These are phyloP conservation scores for Westerdykella aurantiaca DNA, from an alignment of 2,329 filamentous ascomycete species.

Conservation along the genomic window DNA sequence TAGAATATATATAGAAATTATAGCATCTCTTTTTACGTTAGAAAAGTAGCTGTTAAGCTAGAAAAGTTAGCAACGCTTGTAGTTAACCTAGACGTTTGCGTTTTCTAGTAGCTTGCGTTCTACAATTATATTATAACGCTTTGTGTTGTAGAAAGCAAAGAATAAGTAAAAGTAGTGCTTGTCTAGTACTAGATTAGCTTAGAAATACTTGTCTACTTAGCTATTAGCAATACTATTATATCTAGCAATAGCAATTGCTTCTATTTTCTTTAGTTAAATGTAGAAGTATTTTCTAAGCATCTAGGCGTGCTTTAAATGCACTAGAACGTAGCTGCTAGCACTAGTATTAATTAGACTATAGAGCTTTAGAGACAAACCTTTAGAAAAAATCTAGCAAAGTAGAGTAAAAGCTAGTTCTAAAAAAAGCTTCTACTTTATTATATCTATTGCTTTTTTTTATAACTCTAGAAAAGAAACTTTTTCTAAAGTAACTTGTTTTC, in stretches of 20 bases:
- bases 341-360: too few relatives aligned
- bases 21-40: too few relatives aligned
- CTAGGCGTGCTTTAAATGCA: not conserved
- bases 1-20: too few relatives aligned
- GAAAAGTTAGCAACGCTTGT: not conserved
- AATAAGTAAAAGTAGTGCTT: not conserved
- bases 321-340: not conserved
- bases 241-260: not conserved
- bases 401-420: too few relatives aligned
- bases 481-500: too few relatives aligned
- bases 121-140: not conserved
- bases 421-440: too few relatives aligned
- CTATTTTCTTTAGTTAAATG: not conserved
- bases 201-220: too few relatives aligned
- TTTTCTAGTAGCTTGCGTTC: not conserved
- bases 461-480: too few relatives aligned
- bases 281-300: not conserved
- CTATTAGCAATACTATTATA: too few relatives aligned
- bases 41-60: too few relatives aligned
- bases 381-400: not conserved
- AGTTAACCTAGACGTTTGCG: not conserved
- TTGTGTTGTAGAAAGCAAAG: not conserved
- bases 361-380: not conserved
- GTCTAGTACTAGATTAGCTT: constrained; percentile 1
- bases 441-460: too few relatives aligned